Evolutionary conservation across 1,284 basidiomycete species (phyloP).

Genomic region (Ganoderma boninense): DNA sequence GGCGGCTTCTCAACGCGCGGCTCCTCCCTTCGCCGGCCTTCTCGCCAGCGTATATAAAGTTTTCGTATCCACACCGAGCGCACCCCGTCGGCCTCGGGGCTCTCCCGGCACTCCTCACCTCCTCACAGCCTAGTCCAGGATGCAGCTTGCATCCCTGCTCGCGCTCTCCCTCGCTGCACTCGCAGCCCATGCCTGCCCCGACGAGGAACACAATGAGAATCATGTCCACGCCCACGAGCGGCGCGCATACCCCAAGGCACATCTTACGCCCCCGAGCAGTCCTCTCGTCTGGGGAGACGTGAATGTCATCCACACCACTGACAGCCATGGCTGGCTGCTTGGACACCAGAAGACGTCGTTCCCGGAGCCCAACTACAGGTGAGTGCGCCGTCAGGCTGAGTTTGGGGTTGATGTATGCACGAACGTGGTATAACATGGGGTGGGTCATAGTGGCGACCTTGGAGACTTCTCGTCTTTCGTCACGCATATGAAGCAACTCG

Average conservation of each 20-base stretch:
- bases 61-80: neutral
- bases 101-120: neutral
- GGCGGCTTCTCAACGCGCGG: neutral
- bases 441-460: constrained; percentile 64
- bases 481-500: constrained; percentile 80
- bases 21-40: neutral
- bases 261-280: constrained; percentile 62
- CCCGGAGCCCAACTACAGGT: constrained; percentile 82
- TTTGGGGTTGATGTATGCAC: neutral
- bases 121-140: constrained; percentile 3
- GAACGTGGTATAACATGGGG: neutral
- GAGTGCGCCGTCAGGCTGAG: constrained; percentile 20
- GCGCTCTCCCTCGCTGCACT: constrained; percentile 28
- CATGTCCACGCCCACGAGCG: constrained; percentile 49
- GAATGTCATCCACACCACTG: constrained; percentile 84
- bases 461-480: constrained; percentile 88
- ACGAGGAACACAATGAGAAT: constrained; percentile 35
- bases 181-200: constrained; percentile 34
- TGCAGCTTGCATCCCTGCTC: constrained; percentile 30
- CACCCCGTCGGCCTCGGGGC: neutral
- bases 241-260: constrained; percentile 49
- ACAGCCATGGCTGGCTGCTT: constrained; percentile 83
- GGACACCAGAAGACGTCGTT: constrained; percentile 75
- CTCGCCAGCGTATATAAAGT: neutral
- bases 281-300: constrained; percentile 81